Base-by-base conservation (phyloP, 345 rosid species). In the Citrus glauca region DNA sequence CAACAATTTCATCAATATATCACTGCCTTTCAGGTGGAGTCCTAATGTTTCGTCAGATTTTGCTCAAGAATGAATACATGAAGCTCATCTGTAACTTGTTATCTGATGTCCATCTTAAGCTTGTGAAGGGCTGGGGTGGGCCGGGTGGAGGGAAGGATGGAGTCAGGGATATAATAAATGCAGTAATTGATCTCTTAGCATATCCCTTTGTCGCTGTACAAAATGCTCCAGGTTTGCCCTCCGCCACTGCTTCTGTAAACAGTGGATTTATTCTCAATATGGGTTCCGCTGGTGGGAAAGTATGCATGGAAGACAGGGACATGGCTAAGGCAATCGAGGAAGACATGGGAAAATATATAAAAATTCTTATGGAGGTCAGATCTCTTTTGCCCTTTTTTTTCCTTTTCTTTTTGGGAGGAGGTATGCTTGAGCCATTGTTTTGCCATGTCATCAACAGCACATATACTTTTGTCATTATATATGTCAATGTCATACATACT, bases 121-220 rank as follows among this genome's bases (percentile, higher is more conserved):
- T 90, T 81, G 90, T 96, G 55, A 91, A 87, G 81, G 79, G 75
- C 81, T 96, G 99, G 98, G 86, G 85, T 84, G 98, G 98, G 61
- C 97, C 94, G 0, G 96, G 95, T 57, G 98, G 98, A 82, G 95
- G 98, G 64, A 91, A 91, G 81, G 91, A 90, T 85, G 98, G 98
- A 75, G 92, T 88, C 78, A 91, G 87, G 76, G 99, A 93, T 84
- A 61, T 87, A 79, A 85, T 88, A 80, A 89, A 90, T 88, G 89
- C 87, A 27, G 92, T 85, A 69, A 85, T 94, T 76, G 97, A 94
- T 90, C 89, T 94, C 79, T 86, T 94, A 71, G 99, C 97, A 30
- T 96, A 90, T 81, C 99, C 99, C 80, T 92, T 94, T 86, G 93
- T 96, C 72, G 97, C 92, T 84, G 77, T 94, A 73, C 99, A 96